These are phyloP conservation scores for Phlebiopsis flavidoalba DNA, from an alignment of 768 basidiomycete genomes.

Conservation along the genomic window DNA sequence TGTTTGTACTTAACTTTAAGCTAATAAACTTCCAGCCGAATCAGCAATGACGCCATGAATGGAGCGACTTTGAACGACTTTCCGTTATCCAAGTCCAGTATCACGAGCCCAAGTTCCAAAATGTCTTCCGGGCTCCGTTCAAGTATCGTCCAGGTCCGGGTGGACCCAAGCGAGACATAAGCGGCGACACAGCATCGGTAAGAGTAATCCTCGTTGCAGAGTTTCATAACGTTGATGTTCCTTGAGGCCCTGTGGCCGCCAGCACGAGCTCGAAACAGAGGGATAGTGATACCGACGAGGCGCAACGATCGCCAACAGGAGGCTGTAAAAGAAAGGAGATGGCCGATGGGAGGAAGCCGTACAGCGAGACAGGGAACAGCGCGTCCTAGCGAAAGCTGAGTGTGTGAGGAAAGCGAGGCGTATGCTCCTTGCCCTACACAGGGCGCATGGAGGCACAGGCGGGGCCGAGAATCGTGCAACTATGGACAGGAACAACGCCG, in stretches of 20 bases:
- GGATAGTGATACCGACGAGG: background rate
- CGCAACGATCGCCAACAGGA: background rate
- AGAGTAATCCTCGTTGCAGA: background rate
- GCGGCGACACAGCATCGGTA: background rate
- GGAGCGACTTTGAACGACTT: background rate
- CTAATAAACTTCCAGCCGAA: background rate
- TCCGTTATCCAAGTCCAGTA: background rate
- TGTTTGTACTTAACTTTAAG: too few relatives aligned
- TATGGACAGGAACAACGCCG: background rate
- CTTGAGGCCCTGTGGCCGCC: too few relatives aligned
- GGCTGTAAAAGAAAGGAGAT: background rate
- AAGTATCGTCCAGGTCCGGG: background rate
- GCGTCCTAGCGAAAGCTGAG: background rate
- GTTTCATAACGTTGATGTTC: background rate
- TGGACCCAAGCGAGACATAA: background rate
- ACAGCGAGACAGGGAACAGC: background rate
- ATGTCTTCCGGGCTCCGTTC: background rate
- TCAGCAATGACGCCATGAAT: background rate
- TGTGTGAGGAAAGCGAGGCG: background rate
- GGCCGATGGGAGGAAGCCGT: background rate
- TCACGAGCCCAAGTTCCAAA: conserved; percentile 1
- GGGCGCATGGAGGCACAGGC: background rate
- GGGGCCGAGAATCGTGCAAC: background rate
- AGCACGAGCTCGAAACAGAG: too few relatives aligned
- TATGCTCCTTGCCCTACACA: background rate